A percentile compares a stretch with the other conserved stretches of the same genome.
Conservation (phyloP, 768 basidiomycete genomes). For the Gymnopilus junonius region DNA sequence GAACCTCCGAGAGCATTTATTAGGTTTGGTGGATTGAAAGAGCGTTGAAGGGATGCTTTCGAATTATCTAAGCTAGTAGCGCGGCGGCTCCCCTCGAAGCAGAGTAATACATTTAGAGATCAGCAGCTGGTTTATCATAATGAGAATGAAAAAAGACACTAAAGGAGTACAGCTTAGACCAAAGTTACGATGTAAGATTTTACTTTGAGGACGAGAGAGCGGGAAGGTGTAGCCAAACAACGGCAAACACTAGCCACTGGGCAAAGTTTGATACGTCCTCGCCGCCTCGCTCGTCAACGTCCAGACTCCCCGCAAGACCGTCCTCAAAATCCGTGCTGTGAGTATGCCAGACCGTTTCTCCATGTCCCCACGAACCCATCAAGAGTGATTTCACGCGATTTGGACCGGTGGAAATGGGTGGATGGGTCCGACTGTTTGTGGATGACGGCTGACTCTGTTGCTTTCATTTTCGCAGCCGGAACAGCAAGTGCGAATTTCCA, state of each 20-base stretch:
- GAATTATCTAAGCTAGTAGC: too few species aligned
- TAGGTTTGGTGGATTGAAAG: too few species aligned
- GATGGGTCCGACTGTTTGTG: constrained; percentile 38
- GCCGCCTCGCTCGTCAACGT: constrained; percentile 40
- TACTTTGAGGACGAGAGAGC: too few species aligned
- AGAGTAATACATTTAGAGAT: too few species aligned
- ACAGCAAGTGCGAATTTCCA: constrained; percentile 39
- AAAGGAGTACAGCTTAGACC: background rate
- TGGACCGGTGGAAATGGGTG: constrained; percentile 36
- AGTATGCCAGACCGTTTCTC: constrained; percentile 34
- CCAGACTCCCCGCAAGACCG: constrained; percentile 40
- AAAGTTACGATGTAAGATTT: too few species aligned
- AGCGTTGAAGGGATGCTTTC: too few species aligned
- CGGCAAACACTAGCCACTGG: constrained; percentile 17
- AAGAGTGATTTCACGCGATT: constrained; percentile 27
- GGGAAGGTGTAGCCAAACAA: constrained; percentile 21
- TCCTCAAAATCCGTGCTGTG: constrained; percentile 44
- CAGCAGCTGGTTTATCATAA: too few species aligned
- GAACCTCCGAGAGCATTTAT: too few species aligned
- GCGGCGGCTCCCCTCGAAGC: too few species aligned
- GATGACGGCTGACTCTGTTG: constrained; percentile 39
- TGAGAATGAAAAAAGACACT: background rate
- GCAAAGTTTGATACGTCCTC: constrained; percentile 16
- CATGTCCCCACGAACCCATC: constrained; percentile 20
- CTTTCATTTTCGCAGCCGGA: constrained; percentile 35